These are phyloP conservation scores for Cutaneotrichosporon sp. DNA, from an alignment of 1,284 basidiomycete genomes.

Conservation along the genomic window DNA sequence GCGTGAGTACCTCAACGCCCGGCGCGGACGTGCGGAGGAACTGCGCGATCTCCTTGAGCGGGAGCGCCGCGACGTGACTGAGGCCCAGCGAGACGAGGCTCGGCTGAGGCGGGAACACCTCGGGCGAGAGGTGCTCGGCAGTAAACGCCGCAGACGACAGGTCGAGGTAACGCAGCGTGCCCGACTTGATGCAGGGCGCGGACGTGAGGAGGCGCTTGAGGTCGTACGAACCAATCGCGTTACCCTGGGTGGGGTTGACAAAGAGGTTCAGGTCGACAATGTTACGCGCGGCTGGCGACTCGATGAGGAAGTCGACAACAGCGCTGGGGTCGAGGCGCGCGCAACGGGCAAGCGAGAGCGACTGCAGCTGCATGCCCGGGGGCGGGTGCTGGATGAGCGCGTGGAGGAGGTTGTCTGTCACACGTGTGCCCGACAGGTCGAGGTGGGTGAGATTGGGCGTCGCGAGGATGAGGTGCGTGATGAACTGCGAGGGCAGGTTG, in stretches of 20 bases:
- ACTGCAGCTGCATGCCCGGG: slow-evolving; percentile 66
- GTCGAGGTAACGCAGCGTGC: slow-evolving; percentile 82
- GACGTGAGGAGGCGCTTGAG: slow-evolving; percentile 67
- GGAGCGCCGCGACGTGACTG: slow-evolving; percentile 75
- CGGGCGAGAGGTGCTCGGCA: slow-evolving; percentile 58
- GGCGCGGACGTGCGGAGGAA: slow-evolving; percentile 71
- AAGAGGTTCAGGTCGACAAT: slow-evolving; percentile 84
- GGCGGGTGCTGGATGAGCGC: slow-evolving; percentile 58
- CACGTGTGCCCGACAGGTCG: slow-evolving; percentile 64
- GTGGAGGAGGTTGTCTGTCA: slow-evolving; percentile 60
- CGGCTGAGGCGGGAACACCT: slow-evolving; percentile 65
- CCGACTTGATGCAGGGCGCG: slow-evolving; percentile 80
- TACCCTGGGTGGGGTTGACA: slow-evolving; percentile 81
- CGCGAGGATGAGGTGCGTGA: slow-evolving; percentile 69
- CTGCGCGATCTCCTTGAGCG: slow-evolving; percentile 66
- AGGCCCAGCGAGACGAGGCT: slow-evolving; percentile 82
- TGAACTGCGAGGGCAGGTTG: slow-evolving; percentile 68
- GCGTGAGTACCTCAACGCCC: slow-evolving; percentile 81
- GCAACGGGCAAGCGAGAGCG: slow-evolving; percentile 86
- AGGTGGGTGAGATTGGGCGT: slow-evolving; percentile 53
- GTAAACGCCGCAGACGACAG: slow-evolving; percentile 80
- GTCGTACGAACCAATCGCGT: slow-evolving; percentile 71
- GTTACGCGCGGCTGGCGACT: slow-evolving; percentile 62
- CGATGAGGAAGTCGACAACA: slow-evolving; percentile 72
- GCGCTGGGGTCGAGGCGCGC: slow-evolving; percentile 76